Percentiles rank a stretch among this genome's conserved stretches.
Conservation (phyloP, 352 stramenopile species). For the Phytopythium helicoides region DNA sequence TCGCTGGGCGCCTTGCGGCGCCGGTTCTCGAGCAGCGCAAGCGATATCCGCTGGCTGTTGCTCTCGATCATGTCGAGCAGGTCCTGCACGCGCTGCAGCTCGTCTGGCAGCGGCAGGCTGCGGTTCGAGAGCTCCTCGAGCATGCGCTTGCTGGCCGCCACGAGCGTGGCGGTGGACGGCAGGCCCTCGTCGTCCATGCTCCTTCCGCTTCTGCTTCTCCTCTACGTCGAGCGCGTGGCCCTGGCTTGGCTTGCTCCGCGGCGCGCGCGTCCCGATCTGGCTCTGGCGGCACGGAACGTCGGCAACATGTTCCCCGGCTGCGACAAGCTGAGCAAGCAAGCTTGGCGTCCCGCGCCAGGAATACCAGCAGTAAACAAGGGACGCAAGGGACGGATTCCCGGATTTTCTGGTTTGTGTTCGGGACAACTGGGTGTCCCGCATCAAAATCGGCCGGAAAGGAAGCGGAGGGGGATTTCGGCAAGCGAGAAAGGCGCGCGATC, state of each 20-base stretch:
- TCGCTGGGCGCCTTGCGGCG: constrained; percentile 17
- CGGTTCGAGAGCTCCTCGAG: constrained; percentile 29
- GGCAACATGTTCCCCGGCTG: no score
- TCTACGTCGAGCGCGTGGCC: no score
- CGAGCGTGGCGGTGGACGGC: constrained; percentile 10
- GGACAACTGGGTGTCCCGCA: no score
- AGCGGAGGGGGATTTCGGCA: constrained; percentile 1
- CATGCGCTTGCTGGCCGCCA: constrained; percentile 30
- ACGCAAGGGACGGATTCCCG: background rate
- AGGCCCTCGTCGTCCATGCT: constrained; percentile 7
- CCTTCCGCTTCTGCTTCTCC: background rate
- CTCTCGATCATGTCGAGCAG: constrained; percentile 63
- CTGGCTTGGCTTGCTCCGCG: no score
- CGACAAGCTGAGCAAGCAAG: constrained; percentile 1
- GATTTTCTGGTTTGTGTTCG: background rate
- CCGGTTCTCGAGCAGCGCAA: constrained; percentile 39
- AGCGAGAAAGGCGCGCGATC: constrained; percentile 3
- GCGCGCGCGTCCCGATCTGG: no score
- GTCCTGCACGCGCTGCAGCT: constrained; percentile 58
- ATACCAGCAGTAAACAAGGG: no score
- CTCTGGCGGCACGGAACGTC: no score
- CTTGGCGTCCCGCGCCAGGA: no score
- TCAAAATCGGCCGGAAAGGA: no score
- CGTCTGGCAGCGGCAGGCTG: constrained; percentile 26
- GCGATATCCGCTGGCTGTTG: constrained; percentile 70